A percentile compares a stretch with the other conserved stretches of the same genome.
These are phyloP conservation scores for Firmiana major DNA, from an alignment of 345 rosid genomes.

Conservation along the genomic window DNA sequence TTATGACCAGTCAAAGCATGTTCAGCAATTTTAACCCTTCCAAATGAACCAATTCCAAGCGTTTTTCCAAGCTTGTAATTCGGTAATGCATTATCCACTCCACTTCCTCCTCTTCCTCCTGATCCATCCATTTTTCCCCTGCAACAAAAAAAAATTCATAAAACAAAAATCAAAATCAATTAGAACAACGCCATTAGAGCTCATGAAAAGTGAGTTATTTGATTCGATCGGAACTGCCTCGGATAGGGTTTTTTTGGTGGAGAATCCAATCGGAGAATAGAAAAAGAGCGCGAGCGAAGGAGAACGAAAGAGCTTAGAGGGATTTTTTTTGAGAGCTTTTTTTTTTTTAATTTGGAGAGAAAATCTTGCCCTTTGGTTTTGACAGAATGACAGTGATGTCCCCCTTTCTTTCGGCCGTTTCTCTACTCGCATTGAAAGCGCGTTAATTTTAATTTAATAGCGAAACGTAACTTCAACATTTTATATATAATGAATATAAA, in stretches of 20 bases:
- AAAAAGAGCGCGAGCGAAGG: no score
- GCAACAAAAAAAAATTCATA: background rate
- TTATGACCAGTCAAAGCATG: conserved; percentile 82
- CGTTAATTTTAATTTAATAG: no score
- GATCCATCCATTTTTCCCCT: conserved; percentile 54
- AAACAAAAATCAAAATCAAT: background rate
- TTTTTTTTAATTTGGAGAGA: background rate
- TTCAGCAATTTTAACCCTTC: conserved; percentile 90
- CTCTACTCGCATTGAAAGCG: background rate
- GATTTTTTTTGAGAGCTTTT: background rate
- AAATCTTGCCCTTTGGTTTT: background rate
- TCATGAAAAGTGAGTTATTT: background rate
- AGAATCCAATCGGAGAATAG: background rate
- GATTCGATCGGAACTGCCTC: background rate
- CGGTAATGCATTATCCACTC: conserved; percentile 48
- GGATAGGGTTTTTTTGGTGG: background rate
- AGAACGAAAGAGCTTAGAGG: background rate
- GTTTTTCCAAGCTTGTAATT: conserved; percentile 84
- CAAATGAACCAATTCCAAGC: conserved; percentile 90
- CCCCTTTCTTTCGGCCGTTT: background rate
- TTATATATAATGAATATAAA: no score
- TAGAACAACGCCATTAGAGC: background rate
- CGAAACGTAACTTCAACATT: no score
- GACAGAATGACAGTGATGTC: background rate
- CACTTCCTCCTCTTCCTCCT: conserved; percentile 42